Base-by-base conservation (phyloP, 169 alveolate species). In the Neospora caninum region DNA sequence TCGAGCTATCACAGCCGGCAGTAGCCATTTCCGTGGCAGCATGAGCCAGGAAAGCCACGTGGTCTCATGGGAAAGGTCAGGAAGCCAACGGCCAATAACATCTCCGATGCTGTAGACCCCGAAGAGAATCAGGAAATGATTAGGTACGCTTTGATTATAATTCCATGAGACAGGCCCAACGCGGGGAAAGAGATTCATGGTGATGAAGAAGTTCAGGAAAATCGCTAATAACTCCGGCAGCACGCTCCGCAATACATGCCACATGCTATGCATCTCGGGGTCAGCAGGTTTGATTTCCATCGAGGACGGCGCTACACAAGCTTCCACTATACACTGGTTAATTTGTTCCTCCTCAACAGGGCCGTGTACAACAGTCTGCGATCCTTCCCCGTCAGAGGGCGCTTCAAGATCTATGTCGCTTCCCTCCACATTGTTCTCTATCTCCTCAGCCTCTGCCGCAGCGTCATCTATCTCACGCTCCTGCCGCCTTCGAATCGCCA, bases 101-200 rank as follows among this genome's bases (percentile, higher is more conserved):
- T 92, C 95, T 38, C 95, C 92, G 41, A 82, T n/a, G 34, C 80
- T 53, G 29, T 67, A 58, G 92, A 92, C 88, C 27, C 92, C 95
- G 34, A 82, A 82, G 20, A 84, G 88, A 53, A 92, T 58, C 49
- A 92, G 88, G 78, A 92, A 64, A 36, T 82, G 70, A 20, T 82
- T 43, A 25, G 95, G 92, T 16, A 43, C 45, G 36, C 42, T 39
- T 34, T 91, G 92, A n/a, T 67, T 83, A 49, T 78, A 92, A 49
- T 92, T 92, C 88, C 64, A 84, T n/a, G 83, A 86, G 2, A 64
- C 45, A 43, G 95, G 95, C 39, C 95, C 95, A 41, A 92, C 88
- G 53, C 64, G 87, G 39, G 95, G 95, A 58, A 83, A 92, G 45
- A 92, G 86, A 34, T 42, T 18, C 38, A 82, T 64, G 0, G 95